Evolutionary conservation across 345 rosid genomes (phyloP), one percentile per base, ranked within the genome.

Genomic region (Arabis alpina): DNA sequence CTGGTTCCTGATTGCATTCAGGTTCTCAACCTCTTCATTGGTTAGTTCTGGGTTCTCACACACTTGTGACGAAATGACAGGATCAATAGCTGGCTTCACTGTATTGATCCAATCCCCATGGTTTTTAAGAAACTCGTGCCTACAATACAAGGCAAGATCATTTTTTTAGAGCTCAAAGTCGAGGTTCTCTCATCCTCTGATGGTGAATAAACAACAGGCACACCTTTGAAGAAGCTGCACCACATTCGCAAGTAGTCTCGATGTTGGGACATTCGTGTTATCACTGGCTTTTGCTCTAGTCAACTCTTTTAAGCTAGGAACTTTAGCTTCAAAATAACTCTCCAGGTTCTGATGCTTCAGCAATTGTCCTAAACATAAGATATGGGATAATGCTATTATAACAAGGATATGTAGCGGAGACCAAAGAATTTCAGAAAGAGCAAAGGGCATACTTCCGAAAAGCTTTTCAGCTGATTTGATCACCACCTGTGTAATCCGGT

Each of bases 281-380:
- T 83, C 82, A 62, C 80, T 81, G 68, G 65, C 61, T 55, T 85
- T 86, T 76, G 73, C 70, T 79, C 75, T 64, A 62, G 56, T 62
- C 45, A 89, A 81, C 64, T 85, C 87, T 81, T 84, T 89, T 89
- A 94, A 84, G 82, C 95, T 89, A 43, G 95, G 95, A 76, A 94
- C 86, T 70, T 87, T 85, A 53, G 92, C 76, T 71, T 60, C 73
- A 41, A 91, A 63, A 74, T 82, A 80, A 24, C 70, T 77, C 28
- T 79, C 93, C 43, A 94, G 82, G 67, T 59, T 80, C 81, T 88
- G 93, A 76, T 89, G 96, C 80, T 85, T 94, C 83, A 94, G 71
- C 54, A 79, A 72, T 88, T 94, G 95, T 80, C 90, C 99, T 89
- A 66, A 48, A 67, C 28, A 77, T 76, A 54, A 54, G 68, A 61